Conservation (phyloP, 257 asterid genomes). For the Vinca minor region DNA sequence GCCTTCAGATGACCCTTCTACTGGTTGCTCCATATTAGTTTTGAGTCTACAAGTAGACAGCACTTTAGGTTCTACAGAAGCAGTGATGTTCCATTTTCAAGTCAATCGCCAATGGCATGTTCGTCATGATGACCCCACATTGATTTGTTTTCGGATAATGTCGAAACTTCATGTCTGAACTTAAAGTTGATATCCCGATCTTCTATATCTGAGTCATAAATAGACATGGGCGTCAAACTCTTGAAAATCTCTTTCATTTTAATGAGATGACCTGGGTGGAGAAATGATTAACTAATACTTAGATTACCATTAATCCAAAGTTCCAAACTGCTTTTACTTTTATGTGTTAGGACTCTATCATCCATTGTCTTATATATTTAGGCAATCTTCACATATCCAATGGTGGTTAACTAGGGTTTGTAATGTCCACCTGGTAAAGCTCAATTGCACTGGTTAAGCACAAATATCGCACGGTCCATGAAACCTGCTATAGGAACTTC, state of each 20-base stretch:
- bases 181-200: too few species aligned
- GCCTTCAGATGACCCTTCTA: conserved; percentile 7
- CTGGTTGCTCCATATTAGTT: conserved; percentile 6
- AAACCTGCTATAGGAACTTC: background rate
- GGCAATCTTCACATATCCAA: background rate
- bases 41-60: background rate
- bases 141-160: too few species aligned
- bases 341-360: background rate
- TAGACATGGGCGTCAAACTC: background rate
- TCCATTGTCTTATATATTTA: background rate
- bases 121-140: too few species aligned
- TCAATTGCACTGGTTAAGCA: background rate
- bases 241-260: background rate
- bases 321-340: background rate
- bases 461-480: background rate
- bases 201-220: background rate
- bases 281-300: background rate
- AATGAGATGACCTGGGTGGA: background rate
- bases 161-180: too few species aligned
- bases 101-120: too few species aligned
- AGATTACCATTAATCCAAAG: background rate
- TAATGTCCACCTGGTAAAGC: background rate
- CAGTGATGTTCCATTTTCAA: background rate
- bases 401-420: background rate
- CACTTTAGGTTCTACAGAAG: conserved; percentile 5